A percentile compares a stretch with the other conserved stretches of the same genome.
Evolutionary conservation across 352 stramenopile genomes (phyloP).

Genomic region (Thalassiosira oceanica): DNA sequence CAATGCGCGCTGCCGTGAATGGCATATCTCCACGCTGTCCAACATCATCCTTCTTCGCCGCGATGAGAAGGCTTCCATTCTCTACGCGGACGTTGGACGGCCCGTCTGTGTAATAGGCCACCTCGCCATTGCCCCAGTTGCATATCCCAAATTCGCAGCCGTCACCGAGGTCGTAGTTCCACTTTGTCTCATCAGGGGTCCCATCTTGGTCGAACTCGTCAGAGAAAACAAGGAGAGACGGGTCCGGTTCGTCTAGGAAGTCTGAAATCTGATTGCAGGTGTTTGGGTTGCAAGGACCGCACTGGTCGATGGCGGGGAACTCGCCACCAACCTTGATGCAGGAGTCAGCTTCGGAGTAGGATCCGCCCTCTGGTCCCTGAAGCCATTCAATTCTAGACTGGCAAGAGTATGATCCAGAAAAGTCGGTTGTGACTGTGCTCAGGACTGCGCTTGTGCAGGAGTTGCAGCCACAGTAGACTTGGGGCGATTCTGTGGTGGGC

Average conservation of each 20-base stretch:
- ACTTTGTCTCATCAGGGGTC: constrained; percentile 33
- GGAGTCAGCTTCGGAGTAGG: not conserved
- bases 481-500: not conserved
- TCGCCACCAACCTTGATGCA: not conserved
- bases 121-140: constrained; percentile 58
- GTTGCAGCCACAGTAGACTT: not conserved
- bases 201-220: constrained; percentile 57
- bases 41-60: constrained; percentile 8
- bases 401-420: not conserved
- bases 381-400: not conserved
- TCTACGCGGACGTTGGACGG: constrained; percentile 14
- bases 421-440: not conserved
- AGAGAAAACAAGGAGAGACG: constrained; percentile 37
- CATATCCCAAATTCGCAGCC: constrained; percentile 22
- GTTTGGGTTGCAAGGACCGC: not conserved
- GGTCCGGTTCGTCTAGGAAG: constrained; percentile 19
- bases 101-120: constrained; percentile 15
- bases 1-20: constrained; percentile 25
- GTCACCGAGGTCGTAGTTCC: constrained; percentile 39
- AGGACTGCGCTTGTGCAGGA: not conserved
- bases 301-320: not conserved
- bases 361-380: not conserved
- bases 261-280: not conserved
- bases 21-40: not conserved
- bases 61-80: constrained; percentile 24